Percentiles rank a stretch among this genome's conserved stretches.
phyloP scores from a whole-genome alignment of 441 rosid species.

The Gossypium schwendimanii region DNA sequence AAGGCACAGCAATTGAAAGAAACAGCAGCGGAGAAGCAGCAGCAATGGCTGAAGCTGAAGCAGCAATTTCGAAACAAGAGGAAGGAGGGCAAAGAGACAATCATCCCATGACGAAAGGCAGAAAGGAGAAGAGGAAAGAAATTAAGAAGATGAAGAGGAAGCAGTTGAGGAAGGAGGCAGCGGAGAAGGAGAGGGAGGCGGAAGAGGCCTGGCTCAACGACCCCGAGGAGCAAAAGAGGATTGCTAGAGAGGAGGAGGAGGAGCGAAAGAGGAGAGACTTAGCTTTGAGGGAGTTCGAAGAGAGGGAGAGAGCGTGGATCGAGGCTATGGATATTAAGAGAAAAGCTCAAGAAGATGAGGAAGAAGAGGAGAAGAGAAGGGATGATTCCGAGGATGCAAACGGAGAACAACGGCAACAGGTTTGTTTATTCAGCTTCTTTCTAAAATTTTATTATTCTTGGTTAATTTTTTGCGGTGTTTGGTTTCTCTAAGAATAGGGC shows the following conservation, averaged over 20 bases:
- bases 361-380: slow-evolving; percentile 40
- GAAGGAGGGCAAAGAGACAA: slow-evolving; percentile 38
- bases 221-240: slow-evolving; percentile 55
- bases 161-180: slow-evolving; percentile 59
- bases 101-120: slow-evolving; percentile 21
- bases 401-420: slow-evolving; percentile 30
- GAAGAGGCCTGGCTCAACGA: slow-evolving; percentile 55
- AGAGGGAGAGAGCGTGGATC: slow-evolving; percentile 67
- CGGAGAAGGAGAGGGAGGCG: slow-evolving; percentile 60
- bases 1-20: too few relatives aligned
- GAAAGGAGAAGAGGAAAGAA: slow-evolving; percentile 79
- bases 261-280: slow-evolving; percentile 51
- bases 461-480: slow-evolving; percentile 9
- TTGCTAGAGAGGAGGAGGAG: slow-evolving; percentile 49
- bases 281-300: slow-evolving; percentile 65
- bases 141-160: slow-evolving; percentile 75
- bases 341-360: slow-evolving; percentile 35
- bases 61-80: slow-evolving; percentile 11
- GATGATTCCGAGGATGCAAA: slow-evolving; percentile 33
- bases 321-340: slow-evolving; percentile 60
- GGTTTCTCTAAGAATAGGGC: neutral
- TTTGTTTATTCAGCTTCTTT: slow-evolving; percentile 12
- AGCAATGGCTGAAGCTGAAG: slow-evolving; percentile 1
- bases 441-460: neutral
- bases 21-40: too few relatives aligned